Evolutionary conservation across 1,139 yeast species (phyloP).

Genomic region (Geotrichum aggregatum): DNA sequence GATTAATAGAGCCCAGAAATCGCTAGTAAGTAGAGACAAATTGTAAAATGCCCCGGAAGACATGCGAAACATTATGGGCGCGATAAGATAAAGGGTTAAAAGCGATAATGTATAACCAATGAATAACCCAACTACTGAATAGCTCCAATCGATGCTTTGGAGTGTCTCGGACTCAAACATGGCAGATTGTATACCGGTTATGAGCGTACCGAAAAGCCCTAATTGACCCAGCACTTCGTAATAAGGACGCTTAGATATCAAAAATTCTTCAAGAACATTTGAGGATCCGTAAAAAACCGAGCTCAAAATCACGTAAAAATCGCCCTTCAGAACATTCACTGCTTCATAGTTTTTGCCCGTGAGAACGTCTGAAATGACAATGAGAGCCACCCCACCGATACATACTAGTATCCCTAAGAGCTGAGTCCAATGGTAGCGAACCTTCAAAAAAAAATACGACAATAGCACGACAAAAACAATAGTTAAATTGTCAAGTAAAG

Average conservation of each 20-base stretch:
- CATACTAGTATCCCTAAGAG: conserved; percentile 41
- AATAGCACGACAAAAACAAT: conserved; percentile 44
- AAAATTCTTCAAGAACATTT: conserved; percentile 43
- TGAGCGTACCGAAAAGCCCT: conserved; percentile 42
- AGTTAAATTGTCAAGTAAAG: conserved; percentile 44
- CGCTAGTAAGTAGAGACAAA: conserved; percentile 44
- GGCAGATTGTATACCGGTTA: conserved; percentile 45
- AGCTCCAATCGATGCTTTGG: conserved; percentile 40
- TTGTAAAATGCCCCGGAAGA: conserved; percentile 48
- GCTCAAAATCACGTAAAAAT: conserved; percentile 43
- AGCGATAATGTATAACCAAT: conserved; percentile 42
- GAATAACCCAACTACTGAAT: conserved; percentile 43
- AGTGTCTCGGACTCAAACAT: conserved; percentile 42
- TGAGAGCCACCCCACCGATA: conserved; percentile 44
- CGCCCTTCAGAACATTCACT: conserved; percentile 42
- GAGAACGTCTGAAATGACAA: conserved; percentile 41
- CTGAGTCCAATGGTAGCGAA: conserved; percentile 47
- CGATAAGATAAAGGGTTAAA: conserved; percentile 41
- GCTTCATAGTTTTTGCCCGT: conserved; percentile 43
- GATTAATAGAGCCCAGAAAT: conserved; percentile 45
- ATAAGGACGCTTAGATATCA: conserved; percentile 45
- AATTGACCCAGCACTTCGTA: conserved; percentile 45
- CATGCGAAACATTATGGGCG: conserved; percentile 45
- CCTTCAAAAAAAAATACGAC: conserved; percentile 42
- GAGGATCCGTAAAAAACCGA: conserved; percentile 46